phyloP scores from a whole-genome alignment of 202 grass and related monocot genomes.

The Setaria italica region DNA sequence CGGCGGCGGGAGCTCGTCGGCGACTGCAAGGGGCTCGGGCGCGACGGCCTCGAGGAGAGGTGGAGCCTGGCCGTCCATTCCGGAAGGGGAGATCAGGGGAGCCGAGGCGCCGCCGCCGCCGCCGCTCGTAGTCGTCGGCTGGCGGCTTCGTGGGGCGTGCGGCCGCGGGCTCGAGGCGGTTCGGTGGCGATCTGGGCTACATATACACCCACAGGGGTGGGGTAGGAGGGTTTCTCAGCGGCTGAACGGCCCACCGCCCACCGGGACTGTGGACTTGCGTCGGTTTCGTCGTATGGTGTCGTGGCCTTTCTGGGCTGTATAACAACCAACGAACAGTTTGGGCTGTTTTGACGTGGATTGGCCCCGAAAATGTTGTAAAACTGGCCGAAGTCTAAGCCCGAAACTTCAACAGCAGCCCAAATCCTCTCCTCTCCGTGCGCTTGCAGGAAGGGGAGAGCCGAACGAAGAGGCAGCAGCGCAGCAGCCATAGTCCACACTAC shows the following conservation, averaged over 20 bases:
- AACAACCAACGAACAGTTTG: background rate
- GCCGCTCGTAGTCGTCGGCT: constrained; percentile 39
- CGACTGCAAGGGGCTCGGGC: constrained; percentile 3
- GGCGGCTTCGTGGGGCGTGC: constrained; percentile 28
- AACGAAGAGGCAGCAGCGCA: too few species aligned
- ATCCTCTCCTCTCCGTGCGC: too few species aligned
- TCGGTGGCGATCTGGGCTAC: background rate
- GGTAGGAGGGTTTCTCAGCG: background rate
- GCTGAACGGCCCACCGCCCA: background rate
- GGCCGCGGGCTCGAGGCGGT: constrained; percentile 34
- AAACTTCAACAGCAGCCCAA: too few species aligned
- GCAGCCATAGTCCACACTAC: too few species aligned
- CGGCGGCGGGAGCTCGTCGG: constrained; percentile 3
- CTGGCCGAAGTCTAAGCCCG: background rate
- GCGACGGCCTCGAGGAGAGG: background rate
- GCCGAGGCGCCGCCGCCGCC: constrained; percentile 41
- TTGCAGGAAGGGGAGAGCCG: too few species aligned
- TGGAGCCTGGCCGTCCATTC: constrained; percentile 47
- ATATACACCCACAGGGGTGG: background rate
- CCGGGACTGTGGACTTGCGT: background rate
- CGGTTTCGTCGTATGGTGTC: too few species aligned
- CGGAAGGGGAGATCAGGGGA: constrained; percentile 42
- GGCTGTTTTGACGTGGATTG: background rate
- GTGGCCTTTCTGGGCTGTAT: too few species aligned
- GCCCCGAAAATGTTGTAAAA: background rate